Base-by-base conservation (phyloP, 371 early-diverging fungal genomes). In the Apophysomyces trapeziformis region DNA sequence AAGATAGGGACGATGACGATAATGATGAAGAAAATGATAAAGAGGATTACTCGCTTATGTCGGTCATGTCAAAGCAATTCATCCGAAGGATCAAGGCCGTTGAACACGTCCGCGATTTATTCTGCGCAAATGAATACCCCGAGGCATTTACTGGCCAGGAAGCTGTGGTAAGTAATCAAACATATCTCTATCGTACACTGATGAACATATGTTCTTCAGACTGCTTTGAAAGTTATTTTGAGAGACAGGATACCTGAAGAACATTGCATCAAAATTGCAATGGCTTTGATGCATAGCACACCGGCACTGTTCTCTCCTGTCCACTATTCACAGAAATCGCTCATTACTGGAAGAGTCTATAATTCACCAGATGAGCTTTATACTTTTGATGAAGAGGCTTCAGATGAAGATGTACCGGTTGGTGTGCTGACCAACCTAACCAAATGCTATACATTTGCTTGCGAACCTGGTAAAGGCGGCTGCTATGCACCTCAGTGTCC, bases 141-240 rank as follows among this genome's bases (percentile, higher is more conserved):
- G 74, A 77, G 38, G 70, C 77, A 44, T 83, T 83, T 57, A 80
- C 77, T 32, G 83, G 83, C 13, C 62, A 68, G 45, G 83, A 83
- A 68, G 83, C 80, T 7, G 70, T 80, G 58, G 80, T 83, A 75
- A 75, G 69, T 71, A 50, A 13, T 18, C 32, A 26, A 26, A 37
- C 0, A n/a, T 60, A 18, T 14, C 9, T 57, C 43, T 35, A 26
- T 16, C n/a, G 18, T 37, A 59, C 35, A 36, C 39, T 56, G 11
- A 13, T n/a, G n/a, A 21, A 45, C 46, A 45, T 2, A 54, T 18
- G 32, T 41, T 56, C 69, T 18, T 43, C 70, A 61, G 76, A 74
- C 58, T 36, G 65, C 64, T 43, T 35, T 72, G 18, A 65, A 57
- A 46, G 66, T 61, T 54, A 68, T 65, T 21, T 39, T 72, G 39